phyloP scores from a whole-genome alignment of 257 asterid genomes.

The Solanum neorickii region DNA sequence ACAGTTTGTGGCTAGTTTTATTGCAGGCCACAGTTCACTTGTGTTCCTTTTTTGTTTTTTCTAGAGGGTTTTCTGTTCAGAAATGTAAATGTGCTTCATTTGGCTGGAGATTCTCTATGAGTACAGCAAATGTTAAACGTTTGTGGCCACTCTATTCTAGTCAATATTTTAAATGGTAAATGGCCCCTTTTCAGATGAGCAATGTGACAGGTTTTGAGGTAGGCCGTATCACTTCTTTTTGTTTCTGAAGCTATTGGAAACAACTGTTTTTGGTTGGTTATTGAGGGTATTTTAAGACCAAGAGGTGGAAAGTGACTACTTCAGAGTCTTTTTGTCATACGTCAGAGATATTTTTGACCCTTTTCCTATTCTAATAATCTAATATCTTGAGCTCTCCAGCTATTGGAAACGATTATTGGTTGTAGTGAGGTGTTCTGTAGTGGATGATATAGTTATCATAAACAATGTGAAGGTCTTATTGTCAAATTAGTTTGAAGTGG shows the following conservation, averaged over 20 bases:
- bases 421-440: not conserved
- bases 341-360: not conserved
- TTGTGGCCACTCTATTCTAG: not conserved
- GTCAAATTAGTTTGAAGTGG: not conserved
- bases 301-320: not conserved
- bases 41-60: not conserved
- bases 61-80: not conserved
- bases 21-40: not conserved
- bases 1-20: constrained; percentile 2
- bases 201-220: not conserved
- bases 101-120: constrained; percentile 1
- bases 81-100: constrained; percentile 5
- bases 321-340: not conserved
- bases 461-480: not conserved
- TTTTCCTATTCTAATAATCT: not conserved
- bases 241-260: not conserved
- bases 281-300: not conserved
- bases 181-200: not conserved
- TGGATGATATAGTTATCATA: not conserved
- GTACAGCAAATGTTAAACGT: not conserved
- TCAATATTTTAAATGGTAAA: not conserved
- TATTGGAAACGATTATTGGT: not conserved
- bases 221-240: not conserved
- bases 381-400: not conserved
- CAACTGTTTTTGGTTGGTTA: not conserved